Evolutionary conservation across 345 rosid species (phyloP), one percentile per base, ranked within the genome.

Genomic region (Durio zibethinus): DNA sequence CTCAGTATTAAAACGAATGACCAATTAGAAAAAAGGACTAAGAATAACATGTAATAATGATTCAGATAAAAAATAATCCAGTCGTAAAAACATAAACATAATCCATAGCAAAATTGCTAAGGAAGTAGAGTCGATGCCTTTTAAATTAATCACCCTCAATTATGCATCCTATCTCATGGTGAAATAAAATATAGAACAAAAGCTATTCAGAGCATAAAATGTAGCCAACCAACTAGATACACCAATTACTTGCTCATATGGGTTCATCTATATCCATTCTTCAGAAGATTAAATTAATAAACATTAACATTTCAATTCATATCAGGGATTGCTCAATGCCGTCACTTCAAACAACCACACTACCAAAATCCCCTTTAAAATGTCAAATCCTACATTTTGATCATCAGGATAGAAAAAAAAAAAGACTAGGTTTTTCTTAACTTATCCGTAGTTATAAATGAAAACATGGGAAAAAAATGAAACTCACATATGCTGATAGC

Each of bases 391-490:
- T 74, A 78, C 47, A 65, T 20, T 72, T 40, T 54, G 38, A 80
- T 79, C 75, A 77, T 77, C 85, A 82, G 90, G 87, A 65, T 86
- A 80, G 73, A 80, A 82, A 86, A n/a, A n/a, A n/a, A 50, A 29
- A 80, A 63, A 69, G 54, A 85, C 81, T 85, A 74, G 85, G 68
- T 77, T 74, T 76, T 72, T 53, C 50, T 4, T 12, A 21, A 80
- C 83, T 84, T 50, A 72, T 21, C 70, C 50, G 35, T 48, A 31
- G 14, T 56, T 33, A 35, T 3, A 38, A 47, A 29, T 27, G 25
- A 69, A 36, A 78, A 67, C 57, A 72, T n/a, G 31, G 47, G 27
- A 54, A 48, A 53, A 73, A 14, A 50, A 79, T 33, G 25, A 70
- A 75, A 72, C 65, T 73, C 48, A 47, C 76, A 76, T 12, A 72